Evolutionary conservation across 2,329 filamentous ascomycete species (phyloP).

Genomic region (Trichoderma cornu-damae): DNA sequence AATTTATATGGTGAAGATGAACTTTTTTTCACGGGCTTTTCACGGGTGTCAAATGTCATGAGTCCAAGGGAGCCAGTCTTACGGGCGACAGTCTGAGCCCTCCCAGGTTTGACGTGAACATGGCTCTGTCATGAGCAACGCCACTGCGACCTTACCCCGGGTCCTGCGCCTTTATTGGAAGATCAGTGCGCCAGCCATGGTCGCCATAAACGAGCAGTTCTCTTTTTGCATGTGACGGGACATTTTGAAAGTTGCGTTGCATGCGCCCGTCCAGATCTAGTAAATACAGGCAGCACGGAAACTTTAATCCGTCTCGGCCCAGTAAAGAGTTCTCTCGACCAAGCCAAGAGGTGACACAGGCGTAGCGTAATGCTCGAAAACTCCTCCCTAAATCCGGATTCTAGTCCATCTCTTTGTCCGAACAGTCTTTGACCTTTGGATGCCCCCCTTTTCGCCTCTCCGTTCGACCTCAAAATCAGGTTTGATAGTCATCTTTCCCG

Average conservation of each 20-base stretch:
- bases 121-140: not conserved
- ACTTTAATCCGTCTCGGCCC: conserved; percentile 1
- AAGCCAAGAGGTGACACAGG: not conserved
- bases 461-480: not conserved
- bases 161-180: conserved; percentile 8
- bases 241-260: not conserved
- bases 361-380: not conserved
- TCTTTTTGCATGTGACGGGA: conserved; percentile 9
- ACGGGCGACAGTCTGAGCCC: not conserved
- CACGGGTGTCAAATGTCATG: not conserved
- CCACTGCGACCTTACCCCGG: not conserved
- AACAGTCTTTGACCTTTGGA: not conserved
- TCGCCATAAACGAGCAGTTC: not conserved
- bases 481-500: not conserved
- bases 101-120: not conserved
- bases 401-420: not conserved
- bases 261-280: conserved; percentile 5
- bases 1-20: not conserved
- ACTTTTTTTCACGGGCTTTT: not conserved
- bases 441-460: conserved; percentile 6
- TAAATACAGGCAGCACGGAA: conserved; percentile 1
- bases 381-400: not conserved
- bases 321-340: not conserved
- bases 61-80: not conserved
- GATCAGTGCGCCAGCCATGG: not conserved